phyloP scores from a whole-genome alignment of 257 asterid genomes.

The Linaria vulgaris region DNA sequence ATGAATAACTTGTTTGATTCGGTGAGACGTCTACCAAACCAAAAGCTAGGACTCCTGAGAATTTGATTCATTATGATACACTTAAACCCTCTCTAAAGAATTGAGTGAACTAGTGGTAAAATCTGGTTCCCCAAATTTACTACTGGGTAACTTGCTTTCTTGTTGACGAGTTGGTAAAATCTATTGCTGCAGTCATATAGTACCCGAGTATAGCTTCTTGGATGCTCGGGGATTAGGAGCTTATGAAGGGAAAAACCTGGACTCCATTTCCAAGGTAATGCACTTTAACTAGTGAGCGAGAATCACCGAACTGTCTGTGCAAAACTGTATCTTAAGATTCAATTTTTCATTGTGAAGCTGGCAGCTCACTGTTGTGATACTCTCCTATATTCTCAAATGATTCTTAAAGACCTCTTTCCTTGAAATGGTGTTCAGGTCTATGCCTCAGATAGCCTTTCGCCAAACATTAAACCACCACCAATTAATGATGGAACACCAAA shows the following conservation, averaged over 20 bases:
- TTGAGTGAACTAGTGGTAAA: too few relatives aligned
- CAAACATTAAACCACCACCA: constrained; percentile 82
- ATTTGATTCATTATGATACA: too few relatives aligned
- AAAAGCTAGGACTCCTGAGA: too few relatives aligned
- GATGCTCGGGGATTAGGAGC: constrained; percentile 99
- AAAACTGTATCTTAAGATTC: not conserved
- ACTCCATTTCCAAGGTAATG: constrained; percentile 64
- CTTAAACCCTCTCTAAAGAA: too few relatives aligned
- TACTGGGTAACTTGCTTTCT: constrained; percentile 1
- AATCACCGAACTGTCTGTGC: too few relatives aligned
- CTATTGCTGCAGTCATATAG: constrained; percentile 56
- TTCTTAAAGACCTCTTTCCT: constrained; percentile 1
- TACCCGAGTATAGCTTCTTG: constrained; percentile 92
- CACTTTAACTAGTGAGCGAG: not conserved
- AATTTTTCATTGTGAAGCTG: not conserved
- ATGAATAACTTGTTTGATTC: too few relatives aligned
- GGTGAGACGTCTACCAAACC: too few relatives aligned
- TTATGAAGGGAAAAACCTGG: constrained; percentile 74
- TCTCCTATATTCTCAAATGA: not conserved
- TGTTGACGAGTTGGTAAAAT: not conserved
- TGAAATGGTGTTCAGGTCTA: constrained; percentile 52
- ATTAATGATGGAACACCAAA: constrained; percentile 86
- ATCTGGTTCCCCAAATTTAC: not conserved
- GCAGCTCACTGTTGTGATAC: not conserved
- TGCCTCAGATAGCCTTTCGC: constrained; percentile 73